phyloP scores from a whole-genome alignment of 1,139 yeast genomes.

The Sugiyamaella pinicola region DNA sequence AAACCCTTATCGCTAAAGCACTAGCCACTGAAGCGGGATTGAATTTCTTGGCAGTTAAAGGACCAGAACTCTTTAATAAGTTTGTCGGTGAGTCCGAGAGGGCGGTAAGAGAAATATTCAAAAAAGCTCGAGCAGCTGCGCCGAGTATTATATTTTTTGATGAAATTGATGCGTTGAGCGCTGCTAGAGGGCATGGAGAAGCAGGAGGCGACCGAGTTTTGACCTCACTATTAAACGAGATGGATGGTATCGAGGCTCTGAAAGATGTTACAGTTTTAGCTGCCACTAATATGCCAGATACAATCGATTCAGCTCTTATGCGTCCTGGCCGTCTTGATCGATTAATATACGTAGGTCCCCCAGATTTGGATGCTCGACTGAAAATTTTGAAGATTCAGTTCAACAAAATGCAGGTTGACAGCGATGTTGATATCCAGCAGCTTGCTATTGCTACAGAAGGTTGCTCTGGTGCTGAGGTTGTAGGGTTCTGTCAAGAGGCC shows the following conservation, averaged over 20 bases:
- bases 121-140: conserved; percentile 90
- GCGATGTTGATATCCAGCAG: conserved; percentile 50
- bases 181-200: conserved; percentile 66
- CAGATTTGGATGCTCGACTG: conserved; percentile 74
- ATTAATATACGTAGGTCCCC: conserved; percentile 89
- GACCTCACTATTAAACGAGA: conserved; percentile 86
- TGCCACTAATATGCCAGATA: conserved; percentile 93
- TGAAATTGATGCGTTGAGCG: conserved; percentile 90
- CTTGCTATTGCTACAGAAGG: conserved; percentile 76
- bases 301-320: conserved; percentile 85
- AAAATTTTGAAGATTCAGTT: conserved; percentile 75
- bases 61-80: conserved; percentile 92
- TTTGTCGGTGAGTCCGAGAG: conserved; percentile 94
- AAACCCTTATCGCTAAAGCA: conserved; percentile 91
- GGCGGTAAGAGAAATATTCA: conserved; percentile 82
- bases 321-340: conserved; percentile 95
- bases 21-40: conserved; percentile 93
- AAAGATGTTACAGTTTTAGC: conserved; percentile 92
- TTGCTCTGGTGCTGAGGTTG: conserved; percentile 96
- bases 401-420: conserved; percentile 51
- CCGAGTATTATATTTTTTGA: conserved; percentile 93
- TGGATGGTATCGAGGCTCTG: conserved; percentile 93
- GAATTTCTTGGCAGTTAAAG: conserved; percentile 90
- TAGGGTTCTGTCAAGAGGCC: conserved; percentile 89
- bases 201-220: conserved; percentile 83